Evolutionary conservation across 2,329 filamentous ascomycete genomes (phyloP), one percentile per base, ranked within the genome.

Genomic region (Neonectria ditissima): DNA sequence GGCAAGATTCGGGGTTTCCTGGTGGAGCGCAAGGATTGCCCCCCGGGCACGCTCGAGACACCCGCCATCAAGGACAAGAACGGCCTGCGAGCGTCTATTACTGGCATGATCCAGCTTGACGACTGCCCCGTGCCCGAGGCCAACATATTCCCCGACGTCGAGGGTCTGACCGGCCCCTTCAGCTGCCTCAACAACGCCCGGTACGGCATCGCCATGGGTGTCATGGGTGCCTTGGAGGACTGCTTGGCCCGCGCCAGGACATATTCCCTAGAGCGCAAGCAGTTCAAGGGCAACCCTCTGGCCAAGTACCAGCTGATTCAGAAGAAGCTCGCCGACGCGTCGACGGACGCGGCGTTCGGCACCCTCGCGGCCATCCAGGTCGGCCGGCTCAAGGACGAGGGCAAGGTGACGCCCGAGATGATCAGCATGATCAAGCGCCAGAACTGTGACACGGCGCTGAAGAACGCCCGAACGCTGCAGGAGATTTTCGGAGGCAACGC

Each of bases 401-500:
- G 94, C 67, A 92, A 93, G 79, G 89, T 87, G 24, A 90, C 91
- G 3, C 94, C 96, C 7, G 96, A 99, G 83, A 98, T 98, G 95
- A 97, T 99, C 74, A 90, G 87, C 77, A 87, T 99, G 92, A 90
- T 98, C 77, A 99, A 99, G 87, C 86, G 96, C 70, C 94, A 98
- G 82, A 99, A 99, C 80, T 99, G 96, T 79, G 96, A 99, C 80
- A 85, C 91, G 55, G 96, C 96, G 16, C 82, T 99, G 73, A 82
- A 87, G 30, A 94, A 95, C 69, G 89, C 94, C 20, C 86, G 96
- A 69, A 83, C 86, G 76, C 83, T 99, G 65, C 96, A 99, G 80
- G 96, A 99, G 82, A 88, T 99, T 22, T 97, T 99, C 81, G 96
- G 96, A 62, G 96, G 96, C 30, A 99, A 99, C 76, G 96, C 96